A percentile compares a stretch with the other conserved stretches of the same genome.
Conservation (phyloP, 441 rosid species). For the Melastoma candidum region DNA sequence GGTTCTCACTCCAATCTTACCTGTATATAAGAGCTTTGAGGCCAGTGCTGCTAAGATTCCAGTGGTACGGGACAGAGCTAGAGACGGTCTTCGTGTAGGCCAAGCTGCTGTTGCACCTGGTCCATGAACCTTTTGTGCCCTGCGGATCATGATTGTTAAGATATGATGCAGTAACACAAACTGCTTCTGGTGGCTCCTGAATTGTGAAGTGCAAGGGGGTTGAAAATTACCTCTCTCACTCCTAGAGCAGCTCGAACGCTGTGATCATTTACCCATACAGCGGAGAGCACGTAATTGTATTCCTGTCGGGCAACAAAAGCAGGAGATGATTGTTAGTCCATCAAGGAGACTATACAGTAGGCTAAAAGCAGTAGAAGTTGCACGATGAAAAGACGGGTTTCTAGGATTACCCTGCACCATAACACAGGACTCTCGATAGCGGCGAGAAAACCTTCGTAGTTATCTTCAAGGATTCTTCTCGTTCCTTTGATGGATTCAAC, state of each 20-base stretch:
- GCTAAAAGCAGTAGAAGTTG: background rate
- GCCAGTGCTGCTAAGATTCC: conserved; percentile 2
- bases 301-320: background rate
- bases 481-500: background rate
- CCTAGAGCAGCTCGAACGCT: background rate
- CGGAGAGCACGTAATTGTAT: background rate
- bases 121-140: conserved; percentile 7
- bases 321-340: no score
- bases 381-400: background rate
- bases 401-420: no score
- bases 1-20: background rate
- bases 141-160: background rate
- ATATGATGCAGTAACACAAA: background rate
- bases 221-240: background rate
- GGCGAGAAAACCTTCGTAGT: background rate
- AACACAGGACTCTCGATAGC: no score
- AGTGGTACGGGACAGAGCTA: conserved; percentile 7
- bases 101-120: conserved; percentile 7
- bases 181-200: background rate
- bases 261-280: conserved; percentile 7
- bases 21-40: conserved; percentile 15
- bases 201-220: background rate
- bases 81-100: conserved; percentile 4
- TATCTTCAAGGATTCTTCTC: conserved; percentile 6
- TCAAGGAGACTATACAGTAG: background rate